Evolutionary conservation across 768 basidiomycete species (phyloP), one percentile per base, ranked within the genome.

Genomic region (Mycena kentingensis): DNA sequence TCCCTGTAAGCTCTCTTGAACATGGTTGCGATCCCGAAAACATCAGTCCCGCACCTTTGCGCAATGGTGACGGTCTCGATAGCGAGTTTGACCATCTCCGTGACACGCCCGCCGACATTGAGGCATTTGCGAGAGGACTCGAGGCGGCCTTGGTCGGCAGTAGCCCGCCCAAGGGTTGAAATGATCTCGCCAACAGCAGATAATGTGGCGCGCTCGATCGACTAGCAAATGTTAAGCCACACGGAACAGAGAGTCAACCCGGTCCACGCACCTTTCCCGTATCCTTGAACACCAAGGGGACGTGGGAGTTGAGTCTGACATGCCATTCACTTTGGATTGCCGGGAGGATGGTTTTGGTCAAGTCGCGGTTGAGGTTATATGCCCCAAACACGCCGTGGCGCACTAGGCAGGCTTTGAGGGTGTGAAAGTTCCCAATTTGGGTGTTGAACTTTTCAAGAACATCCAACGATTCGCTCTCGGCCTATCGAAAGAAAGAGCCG

Each of bases 251-350:
- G 18, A 10, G 21, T 7, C 7, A 22, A 39, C 37, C 7, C 24
- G 21, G 1, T 7, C 32, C 26, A 18, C 22, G 35, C 37, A 52
- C 50, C 29, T 12, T 4, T 4, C 16, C 46, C 0, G 38, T 26
- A 2, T 52, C 38, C 26, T 36, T 45, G 3, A 58, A 19, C 2
- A 24, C 18, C 18, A 39, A 18, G 1, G 56, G 56, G 5, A 58
- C 46, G 3, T 25, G n/a, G 19, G 45, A 16, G 18, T 53, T 58
- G 6, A 58, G 26, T 0, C 18, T 32, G 0, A 2, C 4, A 26
- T 50, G 52, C 56, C 56, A 58, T 25, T 5, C 28, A 5, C 16
- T 10, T 28, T 49, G 51, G 21, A 58, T 43, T 3, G 2, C 29
- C 0, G 56, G 56, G 1, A 58, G 22, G 7, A 58, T 58, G 1